A percentile compares a stretch with the other conserved stretches of the same genome.
Evolutionary conservation across 1,284 basidiomycete genomes (phyloP).

Genomic region (Coniferiporia sulphurascens): DNA sequence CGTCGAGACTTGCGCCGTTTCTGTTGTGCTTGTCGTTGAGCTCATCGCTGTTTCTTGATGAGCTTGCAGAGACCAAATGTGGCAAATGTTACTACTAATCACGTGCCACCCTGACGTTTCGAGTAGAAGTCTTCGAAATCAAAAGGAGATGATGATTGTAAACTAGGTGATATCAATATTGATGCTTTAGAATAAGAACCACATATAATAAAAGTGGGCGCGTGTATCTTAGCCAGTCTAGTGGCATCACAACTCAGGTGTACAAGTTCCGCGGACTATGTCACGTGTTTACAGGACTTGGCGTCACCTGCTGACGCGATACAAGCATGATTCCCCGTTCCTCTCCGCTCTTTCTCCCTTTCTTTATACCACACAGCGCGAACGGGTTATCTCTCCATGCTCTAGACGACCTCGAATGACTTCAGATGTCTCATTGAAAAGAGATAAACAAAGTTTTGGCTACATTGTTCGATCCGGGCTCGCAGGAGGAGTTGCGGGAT

Average conservation of each 20-base stretch:
- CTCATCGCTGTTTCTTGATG: conserved; percentile 3
- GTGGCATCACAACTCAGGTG: too few species aligned
- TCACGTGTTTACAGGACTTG: neutral
- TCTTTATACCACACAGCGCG: neutral
- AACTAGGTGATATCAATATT: too few species aligned
- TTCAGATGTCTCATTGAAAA: conserved; percentile 51
- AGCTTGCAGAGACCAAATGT: neutral
- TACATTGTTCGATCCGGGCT: conserved; percentile 79
- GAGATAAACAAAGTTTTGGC: conserved; percentile 67
- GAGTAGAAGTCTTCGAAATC: too few species aligned
- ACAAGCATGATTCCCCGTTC: neutral
- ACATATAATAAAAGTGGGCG: too few species aligned
- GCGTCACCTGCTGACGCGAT: too few species aligned
- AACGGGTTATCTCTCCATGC: neutral
- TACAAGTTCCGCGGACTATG: neutral
- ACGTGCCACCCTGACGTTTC: too few species aligned
- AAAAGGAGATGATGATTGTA: too few species aligned
- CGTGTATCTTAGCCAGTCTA: too few species aligned
- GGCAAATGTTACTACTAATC: neutral
- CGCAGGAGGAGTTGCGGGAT: conserved; percentile 91
- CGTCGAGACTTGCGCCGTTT: neutral
- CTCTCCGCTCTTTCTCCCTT: neutral
- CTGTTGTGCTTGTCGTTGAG: conserved; percentile 6
- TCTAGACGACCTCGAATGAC: conserved; percentile 42
- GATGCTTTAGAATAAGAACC: too few species aligned